Conservation (phyloP, 495 filamentous ascomycete genomes). For the Daldinia concentrica region DNA sequence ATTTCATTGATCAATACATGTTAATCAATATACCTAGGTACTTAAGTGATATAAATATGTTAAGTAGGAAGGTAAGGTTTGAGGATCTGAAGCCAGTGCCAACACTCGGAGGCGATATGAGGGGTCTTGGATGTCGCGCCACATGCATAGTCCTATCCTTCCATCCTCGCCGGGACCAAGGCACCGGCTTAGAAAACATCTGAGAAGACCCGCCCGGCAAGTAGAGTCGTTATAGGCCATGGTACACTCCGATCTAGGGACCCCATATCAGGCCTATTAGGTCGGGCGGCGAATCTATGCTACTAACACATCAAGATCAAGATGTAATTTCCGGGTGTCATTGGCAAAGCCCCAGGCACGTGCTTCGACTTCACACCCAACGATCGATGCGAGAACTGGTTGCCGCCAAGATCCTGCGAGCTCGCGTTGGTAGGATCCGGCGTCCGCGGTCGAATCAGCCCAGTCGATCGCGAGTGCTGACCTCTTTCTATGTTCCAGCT, state of each 20-base stretch:
- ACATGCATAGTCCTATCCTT: not conserved
- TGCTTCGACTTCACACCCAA: slow-evolving; percentile 21
- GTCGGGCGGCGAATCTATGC: slow-evolving; percentile 2
- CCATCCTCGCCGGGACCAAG: slow-evolving; percentile 8
- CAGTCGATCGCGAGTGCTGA: slow-evolving; percentile 9
- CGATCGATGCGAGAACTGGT: slow-evolving; percentile 14
- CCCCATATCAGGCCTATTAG: not conserved
- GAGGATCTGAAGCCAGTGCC: not conserved
- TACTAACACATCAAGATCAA: slow-evolving; percentile 13
- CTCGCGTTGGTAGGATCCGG: slow-evolving; percentile 1
- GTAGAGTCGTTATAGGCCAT: not conserved
- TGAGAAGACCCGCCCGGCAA: slow-evolving; percentile 6
- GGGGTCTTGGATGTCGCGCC: not conserved
- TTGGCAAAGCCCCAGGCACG: slow-evolving; percentile 33
- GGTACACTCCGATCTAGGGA: slow-evolving; percentile 2
- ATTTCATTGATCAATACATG: not conserved
- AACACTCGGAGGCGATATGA: slow-evolving; percentile 1
- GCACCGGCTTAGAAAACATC: not conserved
- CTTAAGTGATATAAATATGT: not conserved
- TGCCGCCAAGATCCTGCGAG: slow-evolving; percentile 18
- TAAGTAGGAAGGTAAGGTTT: not conserved
- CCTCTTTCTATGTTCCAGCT: slow-evolving; percentile 18
- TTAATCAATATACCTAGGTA: not conserved
- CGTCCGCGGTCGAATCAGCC: slow-evolving; percentile 4
- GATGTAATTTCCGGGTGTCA: slow-evolving; percentile 13